Evolutionary conservation across 768 basidiomycete genomes (phyloP).

Genomic region (Calocera cornea): DNA sequence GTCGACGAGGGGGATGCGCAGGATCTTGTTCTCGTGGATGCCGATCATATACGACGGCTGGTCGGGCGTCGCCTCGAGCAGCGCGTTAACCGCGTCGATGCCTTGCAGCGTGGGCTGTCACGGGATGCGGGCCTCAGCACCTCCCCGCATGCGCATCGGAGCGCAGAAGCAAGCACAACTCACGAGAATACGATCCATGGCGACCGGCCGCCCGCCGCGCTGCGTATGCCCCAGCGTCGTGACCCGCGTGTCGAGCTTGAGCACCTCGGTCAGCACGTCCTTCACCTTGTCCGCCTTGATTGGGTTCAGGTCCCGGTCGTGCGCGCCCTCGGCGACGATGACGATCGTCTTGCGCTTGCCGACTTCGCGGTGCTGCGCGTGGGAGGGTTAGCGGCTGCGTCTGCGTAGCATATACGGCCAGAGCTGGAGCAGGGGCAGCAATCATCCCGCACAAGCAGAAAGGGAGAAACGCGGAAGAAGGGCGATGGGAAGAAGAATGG

Average conservation of each 20-base stretch:
- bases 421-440: background rate
- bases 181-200: constrained; percentile 83
- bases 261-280: constrained; percentile 67
- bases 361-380: constrained; percentile 63
- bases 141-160: no score
- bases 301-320: constrained; percentile 76
- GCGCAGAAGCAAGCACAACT: constrained; percentile 19
- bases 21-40: constrained; percentile 88
- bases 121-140: background rate
- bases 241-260: constrained; percentile 88
- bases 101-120: constrained; percentile 88
- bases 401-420: background rate
- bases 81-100: constrained; percentile 77
- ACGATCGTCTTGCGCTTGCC: constrained; percentile 98
- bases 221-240: constrained; percentile 96
- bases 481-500: background rate
- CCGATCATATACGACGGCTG: constrained; percentile 98
- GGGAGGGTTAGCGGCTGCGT: no score
- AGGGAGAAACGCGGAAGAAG: background rate
- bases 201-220: constrained; percentile 86
- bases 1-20: constrained; percentile 77
- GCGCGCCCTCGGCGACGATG: constrained; percentile 93
- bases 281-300: constrained; percentile 87
- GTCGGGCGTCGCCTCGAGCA: constrained; percentile 71
- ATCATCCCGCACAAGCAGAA: background rate